Evolutionary conservation across 2,329 filamentous ascomycete genomes (phyloP).

Genomic region (Emericellopsis atlantica): DNA sequence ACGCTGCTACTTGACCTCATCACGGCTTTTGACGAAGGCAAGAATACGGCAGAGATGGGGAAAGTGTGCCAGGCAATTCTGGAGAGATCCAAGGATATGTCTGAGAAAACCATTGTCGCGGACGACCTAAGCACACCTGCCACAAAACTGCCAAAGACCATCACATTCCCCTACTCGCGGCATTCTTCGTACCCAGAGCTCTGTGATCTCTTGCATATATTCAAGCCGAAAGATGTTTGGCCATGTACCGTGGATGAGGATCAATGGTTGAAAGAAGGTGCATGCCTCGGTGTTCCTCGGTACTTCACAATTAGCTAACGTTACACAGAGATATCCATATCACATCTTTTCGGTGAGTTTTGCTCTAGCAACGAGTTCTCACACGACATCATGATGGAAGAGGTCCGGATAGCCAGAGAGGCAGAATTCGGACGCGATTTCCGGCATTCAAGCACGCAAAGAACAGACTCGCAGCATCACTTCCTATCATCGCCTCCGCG

Average conservation of each 20-base stretch:
- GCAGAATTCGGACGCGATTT: background rate
- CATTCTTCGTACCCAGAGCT: slow-evolving; percentile 81
- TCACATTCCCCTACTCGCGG: slow-evolving; percentile 71
- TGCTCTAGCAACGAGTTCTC: slow-evolving; percentile 50
- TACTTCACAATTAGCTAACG: background rate
- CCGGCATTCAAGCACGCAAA: background rate
- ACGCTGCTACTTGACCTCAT: background rate
- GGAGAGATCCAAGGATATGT: background rate
- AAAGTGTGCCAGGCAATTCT: slow-evolving; percentile 1
- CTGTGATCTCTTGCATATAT: slow-evolving; percentile 52
- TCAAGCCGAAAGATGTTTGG: slow-evolving; percentile 65
- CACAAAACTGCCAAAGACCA: slow-evolving; percentile 22
- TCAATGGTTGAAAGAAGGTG: slow-evolving; percentile 46
- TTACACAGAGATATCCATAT: slow-evolving; percentile 41
- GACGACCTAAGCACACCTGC: background rate
- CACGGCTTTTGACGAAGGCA: background rate
- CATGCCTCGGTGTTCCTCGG: background rate
- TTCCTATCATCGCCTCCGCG: background rate
- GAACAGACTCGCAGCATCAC: slow-evolving; percentile 1
- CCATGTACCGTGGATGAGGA: slow-evolving; percentile 62
- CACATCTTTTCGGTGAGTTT: slow-evolving; percentile 55
- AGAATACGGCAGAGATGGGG: slow-evolving; percentile 1
- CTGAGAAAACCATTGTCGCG: background rate
- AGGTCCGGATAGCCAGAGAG: slow-evolving; percentile 1
- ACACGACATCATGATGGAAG: slow-evolving; percentile 51